These are phyloP conservation scores for Pleurotus eryngii DNA, from an alignment of 768 basidiomycete species.

Conservation along the genomic window DNA sequence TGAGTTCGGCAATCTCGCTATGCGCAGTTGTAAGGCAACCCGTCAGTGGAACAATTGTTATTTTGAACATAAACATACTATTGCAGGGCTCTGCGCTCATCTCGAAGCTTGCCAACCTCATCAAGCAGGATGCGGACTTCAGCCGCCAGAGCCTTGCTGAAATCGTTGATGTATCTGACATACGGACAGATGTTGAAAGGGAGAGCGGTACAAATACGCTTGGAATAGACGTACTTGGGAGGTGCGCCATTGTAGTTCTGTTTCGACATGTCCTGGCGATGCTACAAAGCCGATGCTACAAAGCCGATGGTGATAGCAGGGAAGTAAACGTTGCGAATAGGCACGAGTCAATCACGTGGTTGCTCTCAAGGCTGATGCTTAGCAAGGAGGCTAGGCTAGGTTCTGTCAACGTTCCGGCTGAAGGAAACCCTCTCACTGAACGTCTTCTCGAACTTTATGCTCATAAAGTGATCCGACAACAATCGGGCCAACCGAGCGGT, in stretches of 20 bases:
- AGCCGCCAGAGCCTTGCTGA: slow-evolving; percentile 75
- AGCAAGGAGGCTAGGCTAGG: no score
- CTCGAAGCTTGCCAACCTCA: slow-evolving; percentile 79
- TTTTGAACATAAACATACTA: slow-evolving; percentile 46
- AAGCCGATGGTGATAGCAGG: no score
- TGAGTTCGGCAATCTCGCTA: slow-evolving; percentile 83
- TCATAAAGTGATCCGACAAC: no score
- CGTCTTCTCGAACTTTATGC: no score
- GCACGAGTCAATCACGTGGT: no score
- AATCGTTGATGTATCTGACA: slow-evolving; percentile 69
- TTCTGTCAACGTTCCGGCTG: no score
- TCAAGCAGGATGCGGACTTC: slow-evolving; percentile 77
- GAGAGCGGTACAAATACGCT: background rate
- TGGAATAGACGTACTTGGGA: slow-evolving; percentile 13
- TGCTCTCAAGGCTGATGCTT: no score
- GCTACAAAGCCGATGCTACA: no score
- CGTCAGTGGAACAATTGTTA: background rate
- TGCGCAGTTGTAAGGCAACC: background rate
- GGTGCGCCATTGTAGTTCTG: slow-evolving; percentile 30
- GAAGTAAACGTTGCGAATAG: no score
- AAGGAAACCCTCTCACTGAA: no score
- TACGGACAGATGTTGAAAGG: slow-evolving; percentile 1
- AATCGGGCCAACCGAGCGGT: no score
- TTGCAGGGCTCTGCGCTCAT: slow-evolving; percentile 72
- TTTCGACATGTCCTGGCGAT: slow-evolving; percentile 37